phyloP scores from a whole-genome alignment of 2,329 filamentous ascomycete genomes.

The Leptographium lundbergii region DNA sequence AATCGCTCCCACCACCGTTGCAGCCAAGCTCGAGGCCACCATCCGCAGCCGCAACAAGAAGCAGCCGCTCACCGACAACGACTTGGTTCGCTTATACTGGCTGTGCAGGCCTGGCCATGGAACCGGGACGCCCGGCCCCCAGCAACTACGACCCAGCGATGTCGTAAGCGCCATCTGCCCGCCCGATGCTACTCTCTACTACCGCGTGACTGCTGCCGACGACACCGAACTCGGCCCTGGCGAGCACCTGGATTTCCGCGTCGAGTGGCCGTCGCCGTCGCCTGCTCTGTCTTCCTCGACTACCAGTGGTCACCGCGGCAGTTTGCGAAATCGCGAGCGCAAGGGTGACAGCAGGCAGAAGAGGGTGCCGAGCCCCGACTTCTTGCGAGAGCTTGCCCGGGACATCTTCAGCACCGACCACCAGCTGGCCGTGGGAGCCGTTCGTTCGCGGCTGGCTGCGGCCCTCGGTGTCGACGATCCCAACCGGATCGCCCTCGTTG shows the following conservation, averaged over 20 bases:
- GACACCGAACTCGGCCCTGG: neutral
- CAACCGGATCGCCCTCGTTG: slow-evolving; percentile 18
- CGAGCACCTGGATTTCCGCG: neutral
- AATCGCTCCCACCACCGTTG: neutral
- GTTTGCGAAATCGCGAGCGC: neutral
- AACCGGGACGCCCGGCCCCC: neutral
- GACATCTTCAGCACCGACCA: neutral
- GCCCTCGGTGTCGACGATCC: slow-evolving; percentile 14
- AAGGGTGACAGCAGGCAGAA: neutral
- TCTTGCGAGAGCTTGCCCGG: neutral
- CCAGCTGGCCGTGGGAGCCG: neutral
- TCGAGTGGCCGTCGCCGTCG: neutral
- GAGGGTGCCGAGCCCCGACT: neutral
- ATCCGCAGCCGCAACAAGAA: neutral
- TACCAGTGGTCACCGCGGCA: neutral
- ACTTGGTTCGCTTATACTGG: neutral
- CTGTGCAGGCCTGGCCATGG: neutral
- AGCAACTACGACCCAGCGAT: neutral
- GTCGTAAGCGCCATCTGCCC: neutral
- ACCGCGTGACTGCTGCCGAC: neutral
- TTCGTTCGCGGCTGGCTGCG: neutral
- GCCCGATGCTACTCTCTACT: neutral
- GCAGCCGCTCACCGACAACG: neutral
- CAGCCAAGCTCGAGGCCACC: neutral
- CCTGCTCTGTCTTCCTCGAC: neutral